These are phyloP conservation scores for Paraurostyla sp. DNA, from an alignment of 73 alveolate species.

Conservation along the genomic window DNA sequence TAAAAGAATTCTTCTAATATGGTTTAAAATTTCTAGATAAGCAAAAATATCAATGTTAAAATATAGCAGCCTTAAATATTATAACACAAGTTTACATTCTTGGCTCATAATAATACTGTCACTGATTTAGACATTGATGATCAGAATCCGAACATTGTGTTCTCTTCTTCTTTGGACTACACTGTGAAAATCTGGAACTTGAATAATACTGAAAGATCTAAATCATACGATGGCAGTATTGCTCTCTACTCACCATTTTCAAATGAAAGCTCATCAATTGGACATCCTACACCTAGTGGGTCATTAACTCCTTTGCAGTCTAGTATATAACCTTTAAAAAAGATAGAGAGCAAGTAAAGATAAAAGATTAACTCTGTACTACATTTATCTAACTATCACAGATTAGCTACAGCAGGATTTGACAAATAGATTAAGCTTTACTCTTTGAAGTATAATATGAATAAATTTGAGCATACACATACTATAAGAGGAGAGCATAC, in stretches of 20 bases:
- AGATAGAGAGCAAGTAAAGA: slow-evolving; percentile 18
- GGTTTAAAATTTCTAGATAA: neutral
- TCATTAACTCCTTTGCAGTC: neutral
- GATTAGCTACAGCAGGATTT: slow-evolving; percentile 2
- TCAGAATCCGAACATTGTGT: neutral
- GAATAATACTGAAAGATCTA: neutral
- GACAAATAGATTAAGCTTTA: neutral
- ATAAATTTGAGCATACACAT: neutral
- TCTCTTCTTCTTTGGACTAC: neutral
- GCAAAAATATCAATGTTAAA: neutral
- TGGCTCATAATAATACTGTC: slow-evolving; percentile 39
- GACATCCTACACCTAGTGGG: neutral
- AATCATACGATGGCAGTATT: neutral
- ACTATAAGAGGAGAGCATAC: slow-evolving; percentile 4
- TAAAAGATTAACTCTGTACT: neutral
- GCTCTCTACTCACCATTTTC: slow-evolving; percentile 10
- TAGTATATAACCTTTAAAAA: neutral
- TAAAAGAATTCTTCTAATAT: neutral
- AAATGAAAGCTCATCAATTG: neutral
- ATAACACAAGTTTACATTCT: neutral
- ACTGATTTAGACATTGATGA: neutral
- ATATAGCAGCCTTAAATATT: neutral
- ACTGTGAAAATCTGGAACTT: slow-evolving; percentile 19
- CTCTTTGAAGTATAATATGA: neutral
- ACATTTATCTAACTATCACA: neutral